These are phyloP conservation scores for Schoenoplectus triqueter DNA, from an alignment of 202 grass and related monocot genomes.

Conservation along the genomic window DNA sequence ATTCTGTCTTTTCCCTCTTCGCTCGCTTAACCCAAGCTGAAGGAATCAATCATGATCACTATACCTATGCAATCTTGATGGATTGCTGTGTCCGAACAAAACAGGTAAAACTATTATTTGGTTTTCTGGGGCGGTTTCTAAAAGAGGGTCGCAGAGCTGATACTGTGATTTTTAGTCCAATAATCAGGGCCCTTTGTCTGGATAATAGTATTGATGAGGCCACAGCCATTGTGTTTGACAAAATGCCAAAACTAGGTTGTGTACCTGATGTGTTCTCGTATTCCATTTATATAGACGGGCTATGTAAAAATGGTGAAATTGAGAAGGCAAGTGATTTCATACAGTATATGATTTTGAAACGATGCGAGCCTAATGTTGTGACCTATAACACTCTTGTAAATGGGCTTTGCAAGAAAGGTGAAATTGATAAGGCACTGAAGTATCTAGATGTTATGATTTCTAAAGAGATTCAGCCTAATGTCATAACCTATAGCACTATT, in stretches of 20 bases:
- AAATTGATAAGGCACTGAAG: not conserved
- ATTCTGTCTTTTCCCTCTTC: not conserved
- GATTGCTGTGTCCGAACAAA: not conserved
- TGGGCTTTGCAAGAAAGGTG: not conserved
- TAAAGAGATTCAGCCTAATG: not conserved
- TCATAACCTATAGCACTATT: not conserved
- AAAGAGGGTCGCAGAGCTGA: not conserved
- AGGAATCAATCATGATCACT: not conserved
- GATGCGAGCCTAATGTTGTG: no score
- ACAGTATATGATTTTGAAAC: no score
- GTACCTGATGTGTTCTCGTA: not conserved
- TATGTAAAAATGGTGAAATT: no score
- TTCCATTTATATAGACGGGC: no score
- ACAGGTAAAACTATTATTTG: not conserved
- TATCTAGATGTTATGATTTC: not conserved
- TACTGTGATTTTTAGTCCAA: not conserved
- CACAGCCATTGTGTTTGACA: not conserved
- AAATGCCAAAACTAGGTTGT: not conserved
- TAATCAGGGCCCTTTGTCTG: not conserved
- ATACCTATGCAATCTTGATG: not conserved
- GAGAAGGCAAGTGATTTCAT: no score
- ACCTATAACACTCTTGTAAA: not conserved
- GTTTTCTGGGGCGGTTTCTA: not conserved
- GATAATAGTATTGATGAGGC: not conserved
- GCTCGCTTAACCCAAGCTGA: not conserved